A percentile compares a stretch with the other conserved stretches of the same genome.
phyloP scores from a whole-genome alignment of 495 filamentous ascomycete species.

The Penicillium silybi region DNA sequence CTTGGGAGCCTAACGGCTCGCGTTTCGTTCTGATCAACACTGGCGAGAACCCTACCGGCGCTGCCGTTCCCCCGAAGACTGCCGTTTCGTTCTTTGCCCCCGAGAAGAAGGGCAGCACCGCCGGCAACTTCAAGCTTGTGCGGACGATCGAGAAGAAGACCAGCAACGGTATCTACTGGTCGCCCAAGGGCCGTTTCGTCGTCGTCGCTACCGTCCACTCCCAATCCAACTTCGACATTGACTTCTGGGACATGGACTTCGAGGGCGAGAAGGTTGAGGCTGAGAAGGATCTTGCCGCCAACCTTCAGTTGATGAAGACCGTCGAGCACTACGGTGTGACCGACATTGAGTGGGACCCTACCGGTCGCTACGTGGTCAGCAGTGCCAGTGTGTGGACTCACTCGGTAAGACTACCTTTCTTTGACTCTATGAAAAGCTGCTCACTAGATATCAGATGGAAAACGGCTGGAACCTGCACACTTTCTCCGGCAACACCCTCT shows the following conservation, averaged over 20 bases:
- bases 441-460: conserved; percentile 67
- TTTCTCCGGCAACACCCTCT: conserved; percentile 83
- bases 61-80: conserved; percentile 89
- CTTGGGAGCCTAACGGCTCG: conserved; percentile 97
- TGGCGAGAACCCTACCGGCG: conserved; percentile 71
- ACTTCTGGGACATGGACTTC: conserved; percentile 97
- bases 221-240: conserved; percentile 86
- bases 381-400: conserved; percentile 95
- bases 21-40: conserved; percentile 97
- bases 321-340: conserved; percentile 96
- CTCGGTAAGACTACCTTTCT: conserved; percentile 55
- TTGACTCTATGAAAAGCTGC: background rate
- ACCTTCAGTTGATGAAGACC: conserved; percentile 87
- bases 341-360: conserved; percentile 96
- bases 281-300: conserved; percentile 92
- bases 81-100: conserved; percentile 93
- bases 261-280: conserved; percentile 91
- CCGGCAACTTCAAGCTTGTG: conserved; percentile 93
- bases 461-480: conserved; percentile 98
- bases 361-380: conserved; percentile 86
- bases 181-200: conserved; percentile 92
- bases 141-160: conserved; percentile 96
- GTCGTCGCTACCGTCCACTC: conserved; percentile 89
- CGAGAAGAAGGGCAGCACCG: conserved; percentile 76
- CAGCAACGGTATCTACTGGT: conserved; percentile 99